A percentile compares a stretch with the other conserved stretches of the same genome.
Conservation (phyloP, 2,329 filamentous ascomycete genomes). For the Magnaporthales sp. region DNA sequence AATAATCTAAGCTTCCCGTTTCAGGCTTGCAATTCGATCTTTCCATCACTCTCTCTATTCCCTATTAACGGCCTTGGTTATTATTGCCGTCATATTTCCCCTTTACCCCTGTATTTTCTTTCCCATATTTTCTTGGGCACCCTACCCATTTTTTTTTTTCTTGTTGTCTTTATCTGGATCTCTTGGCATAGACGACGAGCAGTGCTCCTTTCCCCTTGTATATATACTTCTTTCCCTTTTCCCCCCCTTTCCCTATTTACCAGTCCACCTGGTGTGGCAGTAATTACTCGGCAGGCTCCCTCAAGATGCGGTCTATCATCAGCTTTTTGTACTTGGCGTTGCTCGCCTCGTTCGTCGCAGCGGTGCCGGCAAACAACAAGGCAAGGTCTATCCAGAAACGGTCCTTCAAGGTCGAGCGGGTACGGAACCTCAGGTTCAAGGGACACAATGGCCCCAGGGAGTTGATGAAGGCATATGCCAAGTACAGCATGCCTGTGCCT, state of each 20-base stretch:
- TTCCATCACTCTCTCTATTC: not conserved
- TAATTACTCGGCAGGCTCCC: not conserved
- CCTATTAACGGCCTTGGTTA: not conserved
- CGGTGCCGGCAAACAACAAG: constrained; percentile 32
- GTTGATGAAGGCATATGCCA: constrained; percentile 58
- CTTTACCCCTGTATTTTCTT: not conserved
- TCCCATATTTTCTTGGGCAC: not conserved
- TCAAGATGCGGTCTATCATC: constrained; percentile 4
- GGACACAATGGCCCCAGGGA: constrained; percentile 48
- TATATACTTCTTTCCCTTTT: not conserved
- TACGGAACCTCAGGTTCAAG: constrained; percentile 45
- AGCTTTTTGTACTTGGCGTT: constrained; percentile 32
- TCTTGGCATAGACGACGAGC: constrained; percentile 4
- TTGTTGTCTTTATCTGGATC: not conserved
- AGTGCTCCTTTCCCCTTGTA: constrained; percentile 3
- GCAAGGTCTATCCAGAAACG: constrained; percentile 46
- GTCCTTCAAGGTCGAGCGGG: constrained; percentile 54
- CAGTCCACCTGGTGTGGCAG: constrained; percentile 18
- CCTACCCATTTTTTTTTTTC: not conserved
- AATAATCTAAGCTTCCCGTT: constrained; percentile 1
- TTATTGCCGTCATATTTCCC: not conserved
- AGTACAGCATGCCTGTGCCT: constrained; percentile 51
- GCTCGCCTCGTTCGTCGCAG: constrained; percentile 35
- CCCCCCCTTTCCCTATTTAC: not conserved
- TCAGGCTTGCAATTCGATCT: not conserved